phyloP scores from a whole-genome alignment of 306 rosid species.

The Cucurbita ficifolia region DNA sequence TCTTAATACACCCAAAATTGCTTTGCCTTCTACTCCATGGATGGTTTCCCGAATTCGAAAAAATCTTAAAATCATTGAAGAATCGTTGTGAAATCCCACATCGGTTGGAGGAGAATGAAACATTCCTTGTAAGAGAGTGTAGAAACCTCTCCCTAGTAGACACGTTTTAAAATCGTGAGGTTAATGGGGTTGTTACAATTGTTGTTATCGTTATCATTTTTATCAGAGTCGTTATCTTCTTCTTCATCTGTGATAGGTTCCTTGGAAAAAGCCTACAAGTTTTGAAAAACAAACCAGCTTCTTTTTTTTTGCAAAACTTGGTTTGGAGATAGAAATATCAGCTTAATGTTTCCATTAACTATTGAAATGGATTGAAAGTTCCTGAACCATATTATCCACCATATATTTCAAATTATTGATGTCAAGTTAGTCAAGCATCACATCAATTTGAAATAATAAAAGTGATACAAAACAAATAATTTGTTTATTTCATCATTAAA shows the following conservation, averaged over 20 bases:
- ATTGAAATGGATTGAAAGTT: not conserved
- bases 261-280: not conserved
- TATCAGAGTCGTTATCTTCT: not conserved
- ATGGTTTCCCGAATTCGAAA: not conserved
- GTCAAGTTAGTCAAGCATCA: not conserved
- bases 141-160: too few species aligned
- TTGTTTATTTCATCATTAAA: not conserved
- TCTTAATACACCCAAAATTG: too few species aligned
- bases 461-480: not conserved
- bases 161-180: too few species aligned
- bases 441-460: not conserved
- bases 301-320: not conserved
- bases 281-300: not conserved
- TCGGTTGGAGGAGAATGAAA: too few species aligned
- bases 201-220: not conserved
- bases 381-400: not conserved
- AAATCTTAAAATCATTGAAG: not conserved
- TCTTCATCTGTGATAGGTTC: not conserved
- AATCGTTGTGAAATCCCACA: too few species aligned
- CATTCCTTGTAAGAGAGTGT: too few species aligned
- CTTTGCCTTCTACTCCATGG: not conserved
- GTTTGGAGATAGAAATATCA: not conserved
- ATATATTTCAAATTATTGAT: not conserved
- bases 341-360: not conserved
- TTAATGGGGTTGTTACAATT: too few species aligned